phyloP scores from a whole-genome alignment of 768 basidiomycete genomes.

The Leccinum truebloodii region DNA sequence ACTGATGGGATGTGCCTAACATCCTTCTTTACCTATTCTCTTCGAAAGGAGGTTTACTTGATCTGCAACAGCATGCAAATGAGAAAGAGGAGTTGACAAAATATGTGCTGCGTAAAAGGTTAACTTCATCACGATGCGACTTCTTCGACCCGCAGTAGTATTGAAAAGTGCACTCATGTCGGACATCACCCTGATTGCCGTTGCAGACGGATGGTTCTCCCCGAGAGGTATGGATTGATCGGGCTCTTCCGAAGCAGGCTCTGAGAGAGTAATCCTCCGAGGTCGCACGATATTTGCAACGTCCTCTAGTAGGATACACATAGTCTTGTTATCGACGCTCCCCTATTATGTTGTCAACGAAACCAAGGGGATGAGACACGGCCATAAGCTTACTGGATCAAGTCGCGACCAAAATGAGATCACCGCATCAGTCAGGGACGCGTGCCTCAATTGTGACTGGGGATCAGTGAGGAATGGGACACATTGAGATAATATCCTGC shows the following conservation, averaged over 20 bases:
- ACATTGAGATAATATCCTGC: conserved; percentile 47
- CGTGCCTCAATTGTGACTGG: conserved; percentile 55
- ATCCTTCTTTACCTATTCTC: conserved; percentile 25
- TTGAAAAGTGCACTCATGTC: conserved; percentile 28
- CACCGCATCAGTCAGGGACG: conserved; percentile 51
- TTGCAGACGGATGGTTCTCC: conserved; percentile 17
- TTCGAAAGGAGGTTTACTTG: conserved; percentile 38
- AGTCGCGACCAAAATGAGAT: conserved; percentile 69
- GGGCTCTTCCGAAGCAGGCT: not conserved
- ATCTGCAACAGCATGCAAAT: conserved; percentile 43
- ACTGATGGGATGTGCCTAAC: not conserved
- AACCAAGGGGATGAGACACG: not conserved
- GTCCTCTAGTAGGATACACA: conserved; percentile 59
- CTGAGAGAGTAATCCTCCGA: conserved; percentile 24
- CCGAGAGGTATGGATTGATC: conserved; percentile 1
- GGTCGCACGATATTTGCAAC: conserved; percentile 54
- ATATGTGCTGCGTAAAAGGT: conserved; percentile 70
- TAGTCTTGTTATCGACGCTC: conserved; percentile 39
- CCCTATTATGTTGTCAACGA: conserved; percentile 30
- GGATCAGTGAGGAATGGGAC: conserved; percentile 67
- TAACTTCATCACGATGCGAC: conserved; percentile 58
- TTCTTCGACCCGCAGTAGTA: conserved; percentile 5
- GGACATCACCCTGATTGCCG: conserved; percentile 28
- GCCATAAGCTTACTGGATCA: conserved; percentile 33
- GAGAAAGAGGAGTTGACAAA: conserved; percentile 44